A percentile compares a stretch with the other conserved stretches of the same genome.
Evolutionary conservation across 2,329 filamentous ascomycete genomes (phyloP).

Genomic region (Elsinoe ampelina): DNA sequence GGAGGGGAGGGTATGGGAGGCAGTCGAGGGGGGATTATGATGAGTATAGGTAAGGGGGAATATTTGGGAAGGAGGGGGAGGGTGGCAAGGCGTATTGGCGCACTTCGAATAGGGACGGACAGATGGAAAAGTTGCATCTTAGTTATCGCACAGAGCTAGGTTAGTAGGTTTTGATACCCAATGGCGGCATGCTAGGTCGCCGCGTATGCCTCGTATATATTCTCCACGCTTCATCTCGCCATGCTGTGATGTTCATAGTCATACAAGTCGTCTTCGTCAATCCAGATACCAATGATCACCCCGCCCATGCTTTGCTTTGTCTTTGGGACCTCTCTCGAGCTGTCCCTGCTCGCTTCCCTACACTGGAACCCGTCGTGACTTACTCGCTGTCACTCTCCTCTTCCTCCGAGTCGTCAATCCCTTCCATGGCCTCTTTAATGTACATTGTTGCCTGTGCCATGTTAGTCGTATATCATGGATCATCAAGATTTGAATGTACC

Average conservation of each 20-base stretch:
- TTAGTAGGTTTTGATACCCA: constrained; percentile 12
- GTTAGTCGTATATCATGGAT: constrained; percentile 14
- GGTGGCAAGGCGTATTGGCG: neutral
- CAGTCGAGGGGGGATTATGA: constrained; percentile 56
- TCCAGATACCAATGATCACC: neutral
- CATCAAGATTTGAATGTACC: constrained; percentile 51
- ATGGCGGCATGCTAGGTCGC: neutral
- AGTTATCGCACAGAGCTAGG: neutral
- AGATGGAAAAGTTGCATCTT: neutral
- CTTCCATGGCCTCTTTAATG: constrained; percentile 96
- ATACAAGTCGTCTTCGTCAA: neutral
- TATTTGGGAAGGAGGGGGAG: constrained; percentile 19
- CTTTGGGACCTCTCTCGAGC: neutral
- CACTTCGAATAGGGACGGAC: neutral
- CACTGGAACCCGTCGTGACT: neutral
- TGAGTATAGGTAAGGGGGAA: constrained; percentile 12
- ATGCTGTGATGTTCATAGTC: constrained; percentile 3
- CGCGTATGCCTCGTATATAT: neutral
- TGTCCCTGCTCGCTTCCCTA: too few species aligned
- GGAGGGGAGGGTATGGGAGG: constrained; percentile 78
- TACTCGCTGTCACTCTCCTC: constrained; percentile 49
- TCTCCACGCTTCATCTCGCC: neutral
- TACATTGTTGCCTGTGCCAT: constrained; percentile 66
- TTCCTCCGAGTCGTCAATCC: constrained; percentile 65
- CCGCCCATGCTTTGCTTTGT: neutral